Evolutionary conservation across 2,329 filamentous ascomycete species (phyloP), one percentile per base, ranked within the genome.

Genomic region (Venturia asperata): DNA sequence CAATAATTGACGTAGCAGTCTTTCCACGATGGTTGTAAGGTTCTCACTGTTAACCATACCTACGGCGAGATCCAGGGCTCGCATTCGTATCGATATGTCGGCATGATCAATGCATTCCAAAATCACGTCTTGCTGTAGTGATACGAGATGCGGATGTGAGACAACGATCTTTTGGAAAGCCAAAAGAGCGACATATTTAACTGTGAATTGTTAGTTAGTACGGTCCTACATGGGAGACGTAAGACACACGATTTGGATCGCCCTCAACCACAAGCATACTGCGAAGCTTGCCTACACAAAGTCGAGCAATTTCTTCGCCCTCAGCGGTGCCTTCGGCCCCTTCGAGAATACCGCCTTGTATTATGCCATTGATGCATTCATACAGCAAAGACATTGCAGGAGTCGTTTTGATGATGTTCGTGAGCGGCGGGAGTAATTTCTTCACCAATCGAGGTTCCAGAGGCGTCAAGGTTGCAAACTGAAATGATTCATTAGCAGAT

Each of bases 341-440:
- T 41, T 91, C 90, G 62, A 99, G 80, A 66, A 99, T 96, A 0
- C 94, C 94, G 37, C 94, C 94, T 74, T 97, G 92, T 66, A 99
- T 96, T 68, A 99, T 96, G 30, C 94, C 94, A 74, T 96, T 97
- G 77, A 99, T 97, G 73, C 94, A 99, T 77, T 99, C 94, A 71
- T 99, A 99, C 6, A 97, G 79, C 37, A 99, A 78, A n/a, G 94
- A 97, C 94, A 97, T 97, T 37, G 94, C 94, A 5, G 90, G 89
- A 0, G 94, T 99, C 0, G 92, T 96, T 70, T 91, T 88, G 68
- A 99, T 97, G 61, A 99, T 88, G 69, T 90, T 91, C 0, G 92
- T 96, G 67, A 99, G 79, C 19, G 94, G 94, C 9, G 93, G 91
- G 39, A 97, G 79, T 19, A 99, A 80, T 75, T 99, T 99, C 74